Evolutionary conservation across 768 basidiomycete species (phyloP), one percentile per base, ranked within the genome.

Genomic region (Termitomyces sp.): DNA sequence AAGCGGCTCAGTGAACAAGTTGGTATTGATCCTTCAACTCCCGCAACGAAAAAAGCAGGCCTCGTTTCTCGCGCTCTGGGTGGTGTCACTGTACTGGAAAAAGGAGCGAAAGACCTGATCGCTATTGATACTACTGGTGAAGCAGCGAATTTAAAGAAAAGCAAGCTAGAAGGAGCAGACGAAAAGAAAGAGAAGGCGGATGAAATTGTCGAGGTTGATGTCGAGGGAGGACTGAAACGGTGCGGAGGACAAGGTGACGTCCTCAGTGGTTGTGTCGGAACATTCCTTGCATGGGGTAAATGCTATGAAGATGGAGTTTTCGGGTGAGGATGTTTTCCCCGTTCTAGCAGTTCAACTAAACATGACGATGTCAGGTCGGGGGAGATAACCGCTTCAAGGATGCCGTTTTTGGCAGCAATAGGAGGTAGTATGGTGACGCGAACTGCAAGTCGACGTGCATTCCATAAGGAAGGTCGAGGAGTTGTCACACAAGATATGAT

Each of bases 201-300:
- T 56, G 85, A 88, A 65, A 80, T 82, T 4, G 71, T 94, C 4
- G 77, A 80, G 53, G 84, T 90, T 29, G 85, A 89, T 61, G 72
- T 79, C 0, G 73, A 82, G 54, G 97, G 97, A 1, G 94, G 96
- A 1, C 63, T 92, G 64, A 96, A 96, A 74, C 77, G 97, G 55
- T 95, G 93, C 65, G 96, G 97, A 13, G 97, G 97, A 1, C 97
- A 98, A 69, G 97, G 97, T 0, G 97, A 99, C 71, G 85, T 99
- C 37, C 70, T 98, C 55, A 90, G 88, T 64, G 97, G 97, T 13
- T 78, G 81, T 44, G 88, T 94, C 10, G 97, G 94, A 0, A 84
- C 93, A 2, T 84, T 97, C 69, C 76, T 98, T 63, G 95, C 95
- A 4, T 99, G 97, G 96, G 93, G 90, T 5, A 90, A 89, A 69